phyloP scores from a whole-genome alignment of 495 filamentous ascomycete species.

The Aspergillus leporis region DNA sequence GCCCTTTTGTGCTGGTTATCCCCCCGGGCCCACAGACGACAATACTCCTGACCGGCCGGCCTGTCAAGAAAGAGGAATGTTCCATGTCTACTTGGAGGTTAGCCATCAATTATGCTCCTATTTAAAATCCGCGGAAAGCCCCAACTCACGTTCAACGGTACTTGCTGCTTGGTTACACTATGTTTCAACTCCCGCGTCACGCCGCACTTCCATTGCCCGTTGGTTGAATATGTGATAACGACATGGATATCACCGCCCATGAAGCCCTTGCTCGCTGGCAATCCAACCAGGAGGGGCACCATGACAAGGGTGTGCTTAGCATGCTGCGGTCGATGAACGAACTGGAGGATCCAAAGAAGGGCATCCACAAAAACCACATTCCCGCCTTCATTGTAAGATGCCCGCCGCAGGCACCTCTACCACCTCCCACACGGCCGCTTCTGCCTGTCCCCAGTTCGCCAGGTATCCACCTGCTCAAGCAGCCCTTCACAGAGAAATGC shows the following conservation, averaged over 20 bases:
- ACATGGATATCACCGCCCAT: constrained; percentile 8
- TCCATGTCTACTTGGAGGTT: too few relatives aligned
- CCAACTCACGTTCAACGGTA: too few relatives aligned
- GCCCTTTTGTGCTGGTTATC: too few relatives aligned
- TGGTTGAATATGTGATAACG: not conserved
- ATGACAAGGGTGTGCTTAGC: constrained; percentile 7
- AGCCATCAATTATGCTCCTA: too few relatives aligned
- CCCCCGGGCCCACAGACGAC: too few relatives aligned
- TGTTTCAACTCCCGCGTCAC: too few relatives aligned
- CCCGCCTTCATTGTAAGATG: constrained; percentile 8
- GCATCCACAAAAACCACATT: not conserved
- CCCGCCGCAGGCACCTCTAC: constrained; percentile 7
- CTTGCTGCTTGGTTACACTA: too few relatives aligned
- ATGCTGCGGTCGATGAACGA: constrained; percentile 8
- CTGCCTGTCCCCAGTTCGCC: constrained; percentile 5
- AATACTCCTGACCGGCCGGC: too few relatives aligned
- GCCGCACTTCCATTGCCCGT: too few relatives aligned
- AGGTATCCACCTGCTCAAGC: not conserved
- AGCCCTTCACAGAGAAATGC: not conserved
- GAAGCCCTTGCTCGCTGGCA: constrained; percentile 4
- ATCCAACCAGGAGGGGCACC: not conserved
- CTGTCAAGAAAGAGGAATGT: too few relatives aligned
- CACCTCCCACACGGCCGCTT: constrained; percentile 7
- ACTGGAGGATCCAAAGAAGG: constrained; percentile 1
- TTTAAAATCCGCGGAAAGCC: too few relatives aligned